Percentiles rank a stretch among this genome's conserved stretches.
phyloP scores from a whole-genome alignment of 768 basidiomycete genomes.

The Podaxis pistillaris region DNA sequence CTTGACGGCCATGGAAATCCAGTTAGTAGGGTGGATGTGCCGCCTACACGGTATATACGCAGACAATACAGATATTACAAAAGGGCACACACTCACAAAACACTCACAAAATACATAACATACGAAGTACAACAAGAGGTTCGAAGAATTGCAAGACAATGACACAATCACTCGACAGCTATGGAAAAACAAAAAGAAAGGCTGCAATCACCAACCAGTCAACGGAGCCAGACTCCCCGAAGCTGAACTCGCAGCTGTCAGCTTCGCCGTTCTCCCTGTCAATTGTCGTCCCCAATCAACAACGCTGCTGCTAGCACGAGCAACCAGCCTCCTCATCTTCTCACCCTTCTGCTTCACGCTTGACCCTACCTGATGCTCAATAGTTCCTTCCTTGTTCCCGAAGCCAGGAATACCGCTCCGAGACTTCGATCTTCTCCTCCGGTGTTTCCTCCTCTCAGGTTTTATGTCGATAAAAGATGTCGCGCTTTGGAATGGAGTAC shows the following conservation, averaged over 20 bases:
- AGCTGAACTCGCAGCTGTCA: neutral
- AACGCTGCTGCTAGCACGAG: conserved; percentile 24
- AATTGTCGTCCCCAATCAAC: conserved; percentile 25
- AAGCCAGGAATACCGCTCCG: neutral
- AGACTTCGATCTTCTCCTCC: neutral
- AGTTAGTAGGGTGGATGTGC: no score
- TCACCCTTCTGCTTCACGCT: conserved; percentile 19
- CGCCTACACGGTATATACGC: neutral
- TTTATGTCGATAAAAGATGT: conserved; percentile 40
- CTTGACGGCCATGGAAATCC: no score
- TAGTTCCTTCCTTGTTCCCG: neutral
- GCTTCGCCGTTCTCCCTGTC: conserved; percentile 10
- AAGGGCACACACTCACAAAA: neutral
- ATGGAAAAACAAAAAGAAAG: neutral
- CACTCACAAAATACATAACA: neutral
- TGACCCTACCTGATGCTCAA: neutral
- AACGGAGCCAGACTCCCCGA: conserved; percentile 2
- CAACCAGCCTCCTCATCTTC: conserved; percentile 23
- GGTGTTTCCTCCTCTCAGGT: conserved; percentile 22
- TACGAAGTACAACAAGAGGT: neutral
- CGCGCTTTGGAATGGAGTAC: conserved; percentile 17
- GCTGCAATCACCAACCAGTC: neutral
- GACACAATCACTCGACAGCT: neutral
- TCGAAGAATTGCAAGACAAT: conserved; percentile 5
- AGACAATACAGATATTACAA: neutral